Conservation (phyloP, 176 grass and related monocot genomes). For the Saccharum spontaneum region DNA sequence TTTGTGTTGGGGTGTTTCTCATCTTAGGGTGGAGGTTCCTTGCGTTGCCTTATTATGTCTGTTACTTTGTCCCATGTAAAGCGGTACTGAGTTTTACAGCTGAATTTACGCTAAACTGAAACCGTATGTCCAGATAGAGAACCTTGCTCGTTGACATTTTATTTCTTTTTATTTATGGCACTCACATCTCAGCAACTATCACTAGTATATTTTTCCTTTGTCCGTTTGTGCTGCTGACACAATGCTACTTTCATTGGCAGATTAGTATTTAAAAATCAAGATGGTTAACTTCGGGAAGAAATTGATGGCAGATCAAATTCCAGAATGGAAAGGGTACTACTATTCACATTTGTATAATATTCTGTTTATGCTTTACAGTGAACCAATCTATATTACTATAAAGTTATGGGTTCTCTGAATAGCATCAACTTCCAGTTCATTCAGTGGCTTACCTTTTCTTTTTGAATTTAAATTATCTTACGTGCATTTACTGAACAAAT, state of each 20-base stretch:
- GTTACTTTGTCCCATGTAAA: background rate
- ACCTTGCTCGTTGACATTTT: background rate
- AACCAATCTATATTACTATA: background rate
- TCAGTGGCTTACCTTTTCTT: background rate
- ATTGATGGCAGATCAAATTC: constrained; percentile 69
- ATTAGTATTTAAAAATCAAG: constrained; percentile 50
- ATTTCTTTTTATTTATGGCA: background rate
- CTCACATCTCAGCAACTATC: background rate
- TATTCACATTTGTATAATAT: background rate
- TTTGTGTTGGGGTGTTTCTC: background rate
- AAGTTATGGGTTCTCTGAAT: background rate
- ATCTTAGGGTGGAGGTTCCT: background rate
- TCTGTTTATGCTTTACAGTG: background rate
- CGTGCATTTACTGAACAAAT: background rate
- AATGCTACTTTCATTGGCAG: constrained; percentile 34
- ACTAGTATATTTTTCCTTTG: background rate
- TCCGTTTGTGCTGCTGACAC: constrained; percentile 18
- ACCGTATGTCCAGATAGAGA: background rate
- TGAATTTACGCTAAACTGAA: background rate
- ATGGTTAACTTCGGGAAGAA: constrained; percentile 93
- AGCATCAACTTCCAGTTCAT: background rate
- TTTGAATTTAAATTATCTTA: background rate
- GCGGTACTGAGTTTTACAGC: background rate
- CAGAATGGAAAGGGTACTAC: constrained; percentile 81
- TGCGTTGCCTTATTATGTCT: background rate